Conservation (phyloP, 352 stramenopile species). For the Pythium folliculosum region DNA sequence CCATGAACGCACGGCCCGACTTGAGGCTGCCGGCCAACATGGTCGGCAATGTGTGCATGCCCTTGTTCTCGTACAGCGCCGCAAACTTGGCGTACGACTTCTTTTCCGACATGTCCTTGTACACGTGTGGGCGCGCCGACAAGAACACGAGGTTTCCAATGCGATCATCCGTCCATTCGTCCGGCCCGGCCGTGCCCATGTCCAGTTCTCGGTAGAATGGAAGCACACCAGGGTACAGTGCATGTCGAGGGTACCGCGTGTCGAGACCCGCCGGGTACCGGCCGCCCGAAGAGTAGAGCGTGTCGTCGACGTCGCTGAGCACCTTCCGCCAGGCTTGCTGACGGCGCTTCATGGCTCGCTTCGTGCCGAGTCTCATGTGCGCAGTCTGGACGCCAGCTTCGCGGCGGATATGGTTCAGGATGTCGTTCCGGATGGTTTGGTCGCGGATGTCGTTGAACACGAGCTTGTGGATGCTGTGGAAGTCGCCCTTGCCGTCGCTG, state of each 20-base stretch:
- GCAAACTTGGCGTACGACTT: slow-evolving; percentile 97
- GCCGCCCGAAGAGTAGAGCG: slow-evolving; percentile 94
- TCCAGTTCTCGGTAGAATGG: slow-evolving; percentile 98
- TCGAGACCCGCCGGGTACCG: slow-evolving; percentile 96
- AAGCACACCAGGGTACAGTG: slow-evolving; percentile 97
- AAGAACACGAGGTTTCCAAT: slow-evolving; percentile 98
- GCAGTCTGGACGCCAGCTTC: slow-evolving; percentile 94
- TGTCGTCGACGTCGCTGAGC: slow-evolving; percentile 98
- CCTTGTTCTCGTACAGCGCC: slow-evolving; percentile 89
- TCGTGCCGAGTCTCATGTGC: slow-evolving; percentile 92
- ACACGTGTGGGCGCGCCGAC: slow-evolving; percentile 97
- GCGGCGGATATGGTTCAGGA: slow-evolving; percentile 95
- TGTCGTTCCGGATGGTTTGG: slow-evolving; percentile 86
- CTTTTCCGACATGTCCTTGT: slow-evolving; percentile 98
- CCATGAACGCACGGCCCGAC: slow-evolving; percentile 94
- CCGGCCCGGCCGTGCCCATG: slow-evolving; percentile 88
- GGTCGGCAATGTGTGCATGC: slow-evolving; percentile 95
- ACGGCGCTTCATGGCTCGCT: slow-evolving; percentile 69
- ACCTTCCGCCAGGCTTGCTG: slow-evolving; percentile 97
- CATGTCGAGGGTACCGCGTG: slow-evolving; percentile 89
- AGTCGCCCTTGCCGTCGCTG: slow-evolving; percentile 96
- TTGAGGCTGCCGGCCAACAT: slow-evolving; percentile 94
- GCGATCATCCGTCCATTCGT: slow-evolving; percentile 87
- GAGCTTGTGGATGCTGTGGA: slow-evolving; percentile 97
- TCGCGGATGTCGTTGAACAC: slow-evolving; percentile 96